phyloP scores from a whole-genome alignment of 805 yeast species.

The Kodamaea kaohsiungensis region DNA sequence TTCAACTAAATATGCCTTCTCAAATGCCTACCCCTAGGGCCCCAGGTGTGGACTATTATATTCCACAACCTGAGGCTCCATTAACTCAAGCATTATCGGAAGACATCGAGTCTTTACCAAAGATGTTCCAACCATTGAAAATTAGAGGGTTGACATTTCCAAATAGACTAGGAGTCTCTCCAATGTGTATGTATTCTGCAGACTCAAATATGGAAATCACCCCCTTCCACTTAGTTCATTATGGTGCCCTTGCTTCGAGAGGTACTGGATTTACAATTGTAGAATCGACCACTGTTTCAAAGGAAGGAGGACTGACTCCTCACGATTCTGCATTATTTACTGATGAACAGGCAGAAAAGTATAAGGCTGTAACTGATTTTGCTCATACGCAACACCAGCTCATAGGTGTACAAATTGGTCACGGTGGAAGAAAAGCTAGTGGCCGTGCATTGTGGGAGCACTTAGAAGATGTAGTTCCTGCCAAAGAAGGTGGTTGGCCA shows the following conservation, averaged over 20 bases:
- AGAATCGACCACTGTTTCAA: conserved; percentile 46
- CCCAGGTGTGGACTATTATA: conserved; percentile 1
- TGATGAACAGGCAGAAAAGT: conserved; percentile 47
- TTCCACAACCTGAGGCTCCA: conserved; percentile 7
- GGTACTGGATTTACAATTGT: conserved; percentile 51
- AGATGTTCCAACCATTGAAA: conserved; percentile 44
- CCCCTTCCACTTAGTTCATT: conserved; percentile 51
- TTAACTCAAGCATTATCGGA: not conserved
- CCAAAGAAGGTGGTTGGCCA: conserved; percentile 43
- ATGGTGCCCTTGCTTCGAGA: conserved; percentile 46
- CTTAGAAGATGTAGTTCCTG: conserved; percentile 29
- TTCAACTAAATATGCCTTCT: not conserved
- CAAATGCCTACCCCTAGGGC: conserved; percentile 1
- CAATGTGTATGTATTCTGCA: conserved; percentile 57
- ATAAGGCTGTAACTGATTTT: conserved; percentile 44
- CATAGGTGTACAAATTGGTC: conserved; percentile 56
- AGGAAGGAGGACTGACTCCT: conserved; percentile 45
- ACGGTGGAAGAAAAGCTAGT: conserved; percentile 52
- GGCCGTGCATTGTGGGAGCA: conserved; percentile 31
- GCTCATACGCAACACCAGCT: conserved; percentile 45
- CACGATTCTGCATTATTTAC: conserved; percentile 51
- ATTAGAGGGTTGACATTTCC: conserved; percentile 40
- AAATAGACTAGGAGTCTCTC: conserved; percentile 57
- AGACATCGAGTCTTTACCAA: conserved; percentile 25
- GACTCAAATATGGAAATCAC: conserved; percentile 39